phyloP scores from a whole-genome alignment of 805 yeast species.

The Yamadazyma tumulicola region DNA sequence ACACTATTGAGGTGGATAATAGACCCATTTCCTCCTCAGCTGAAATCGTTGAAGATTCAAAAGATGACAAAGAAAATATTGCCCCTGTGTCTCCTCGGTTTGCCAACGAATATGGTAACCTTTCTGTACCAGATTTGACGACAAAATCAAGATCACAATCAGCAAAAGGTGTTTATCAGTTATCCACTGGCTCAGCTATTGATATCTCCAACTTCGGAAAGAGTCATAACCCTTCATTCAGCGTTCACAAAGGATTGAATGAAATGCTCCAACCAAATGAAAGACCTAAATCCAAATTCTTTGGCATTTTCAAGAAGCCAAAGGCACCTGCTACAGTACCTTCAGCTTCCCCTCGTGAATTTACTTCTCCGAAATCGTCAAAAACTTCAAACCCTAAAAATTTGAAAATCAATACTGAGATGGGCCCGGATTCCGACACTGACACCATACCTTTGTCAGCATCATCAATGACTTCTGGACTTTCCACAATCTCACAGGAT shows the following conservation, averaged over 20 bases:
- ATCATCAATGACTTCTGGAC: slow-evolving; percentile 12
- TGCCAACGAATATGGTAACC: background rate
- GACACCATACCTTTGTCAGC: slow-evolving; percentile 16
- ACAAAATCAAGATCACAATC: too few relatives aligned
- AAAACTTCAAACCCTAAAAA: slow-evolving; percentile 9
- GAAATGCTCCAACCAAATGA: slow-evolving; percentile 7
- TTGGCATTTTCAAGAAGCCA: slow-evolving; percentile 30
- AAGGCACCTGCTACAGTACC: background rate
- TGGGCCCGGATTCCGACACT: slow-evolving; percentile 10
- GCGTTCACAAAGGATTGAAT: slow-evolving; percentile 12
- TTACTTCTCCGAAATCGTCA: background rate
- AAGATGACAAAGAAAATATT: slow-evolving; percentile 8
- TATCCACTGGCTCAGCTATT: slow-evolving; percentile 33
- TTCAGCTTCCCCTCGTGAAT: slow-evolving; percentile 1
- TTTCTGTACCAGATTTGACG: slow-evolving; percentile 9
- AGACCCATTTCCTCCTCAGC: slow-evolving; percentile 22
- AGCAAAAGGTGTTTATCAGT: slow-evolving; percentile 11
- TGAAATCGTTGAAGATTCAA: slow-evolving; percentile 12
- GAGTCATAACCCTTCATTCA: slow-evolving; percentile 35
- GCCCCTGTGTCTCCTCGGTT: background rate
- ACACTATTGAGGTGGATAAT: slow-evolving; percentile 8
- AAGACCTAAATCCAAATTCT: slow-evolving; percentile 28
- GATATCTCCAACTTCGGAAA: slow-evolving; percentile 40
- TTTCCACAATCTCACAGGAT: slow-evolving; percentile 13
- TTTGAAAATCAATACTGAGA: slow-evolving; percentile 12